Evolutionary conservation across 164 flowering plant species (phyloP), one percentile per base, ranked within the genome.

Genomic region (Chimonanthus praecox): DNA sequence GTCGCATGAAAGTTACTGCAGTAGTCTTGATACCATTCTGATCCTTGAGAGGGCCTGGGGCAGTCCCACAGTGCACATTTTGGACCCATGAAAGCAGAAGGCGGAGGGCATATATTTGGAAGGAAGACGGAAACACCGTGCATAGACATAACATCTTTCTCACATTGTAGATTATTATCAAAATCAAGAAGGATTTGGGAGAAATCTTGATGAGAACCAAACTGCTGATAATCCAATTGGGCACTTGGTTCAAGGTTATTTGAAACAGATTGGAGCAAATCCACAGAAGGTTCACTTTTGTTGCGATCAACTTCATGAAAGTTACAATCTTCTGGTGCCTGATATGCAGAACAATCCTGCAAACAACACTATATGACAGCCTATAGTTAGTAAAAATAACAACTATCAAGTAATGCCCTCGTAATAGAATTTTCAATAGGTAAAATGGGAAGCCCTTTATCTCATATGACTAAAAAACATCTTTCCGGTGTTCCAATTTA

Each of bases 61-160:
- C 99, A 96, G 76, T 96, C 99, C 99, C 99, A 96, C 50, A 96
- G 90, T 16, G 98, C 92, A 82, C 99, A 96, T 80, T 90, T 92
- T 64, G 99, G 99, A 20, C 99, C 97, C 67, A 96, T 76, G 82
- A 94, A 96, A 21, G 99, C 99, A 76, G 97, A 85, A 15, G 98
- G 97, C 67, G 98, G 97, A 74, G 88, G 97, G 78, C 83, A 84
- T 4, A 88, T 78, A 58, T 79, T 85, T 18, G 92, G 87, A 48
- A 85, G 75, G 78, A 82, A 83, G 49, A 80, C 78, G 75, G 90
- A 72, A 58, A 81, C 64, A 49, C 87, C 84, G 68, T 78, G 78
- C 60, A 85, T 13, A 54, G 60, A 54, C 15, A 54, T 47, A 20
- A 74, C 73, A 72, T 84, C 87, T 74, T 88, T 89, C 48, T 69